Percentiles rank a stretch among this genome's conserved stretches.
Evolutionary conservation across 1,284 basidiomycete genomes (phyloP).

Genomic region (Volvariella volvacea): DNA sequence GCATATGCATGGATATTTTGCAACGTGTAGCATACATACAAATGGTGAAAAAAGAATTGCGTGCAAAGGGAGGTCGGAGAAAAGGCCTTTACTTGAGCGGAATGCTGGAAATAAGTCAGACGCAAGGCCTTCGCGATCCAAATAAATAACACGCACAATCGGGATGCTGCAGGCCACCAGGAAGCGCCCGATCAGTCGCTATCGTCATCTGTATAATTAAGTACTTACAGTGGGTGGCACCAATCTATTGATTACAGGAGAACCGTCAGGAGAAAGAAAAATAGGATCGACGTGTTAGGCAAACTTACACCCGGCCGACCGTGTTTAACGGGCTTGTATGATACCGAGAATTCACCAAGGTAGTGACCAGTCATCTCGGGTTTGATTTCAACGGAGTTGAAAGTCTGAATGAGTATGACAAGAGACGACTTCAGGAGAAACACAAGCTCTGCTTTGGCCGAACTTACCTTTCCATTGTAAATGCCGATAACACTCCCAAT

Average conservation of each 20-base stretch:
- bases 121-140: constrained; percentile 4
- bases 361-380: constrained; percentile 99
- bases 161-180: constrained; percentile 41
- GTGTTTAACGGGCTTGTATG: constrained; percentile 99
- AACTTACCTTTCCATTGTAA: constrained; percentile 90
- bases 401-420: constrained; percentile 48
- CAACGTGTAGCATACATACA: too few species aligned
- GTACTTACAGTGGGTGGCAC: constrained; percentile 77
- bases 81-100: constrained; percentile 60
- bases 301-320: constrained; percentile 88
- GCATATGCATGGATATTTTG: too few species aligned
- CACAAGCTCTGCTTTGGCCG: not conserved
- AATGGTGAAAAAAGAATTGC: too few species aligned
- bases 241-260: constrained; percentile 61
- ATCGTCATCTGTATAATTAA: constrained; percentile 8
- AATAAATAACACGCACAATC: constrained; percentile 46
- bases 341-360: constrained; percentile 92
- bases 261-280: not conserved
- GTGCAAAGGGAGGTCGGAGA: too few species aligned
- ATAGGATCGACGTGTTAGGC: constrained; percentile 6
- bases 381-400: constrained; percentile 98
- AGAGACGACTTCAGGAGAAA: constrained; percentile 1
- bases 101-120: constrained; percentile 38
- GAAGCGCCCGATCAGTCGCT: constrained; percentile 2
- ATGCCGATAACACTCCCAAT: constrained; percentile 95